Percentiles rank a stretch among this genome's conserved stretches.
Conservation (phyloP, 148 eudicot species). For the Fagopyrum esculentum region DNA sequence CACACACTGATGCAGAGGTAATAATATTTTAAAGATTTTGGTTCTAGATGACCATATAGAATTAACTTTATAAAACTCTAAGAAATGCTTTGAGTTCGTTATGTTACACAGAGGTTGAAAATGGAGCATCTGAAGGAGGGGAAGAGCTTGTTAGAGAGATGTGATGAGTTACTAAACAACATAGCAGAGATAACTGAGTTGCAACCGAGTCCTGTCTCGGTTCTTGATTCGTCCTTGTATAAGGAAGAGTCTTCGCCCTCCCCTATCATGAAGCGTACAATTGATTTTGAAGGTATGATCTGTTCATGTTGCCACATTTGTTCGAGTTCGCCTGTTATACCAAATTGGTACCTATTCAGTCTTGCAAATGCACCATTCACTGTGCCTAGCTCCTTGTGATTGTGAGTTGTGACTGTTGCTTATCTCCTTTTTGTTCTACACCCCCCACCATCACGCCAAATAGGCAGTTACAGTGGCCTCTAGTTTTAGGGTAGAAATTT, state of each 20-base stretch:
- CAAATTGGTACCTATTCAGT: not conserved
- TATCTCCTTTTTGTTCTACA: not conserved
- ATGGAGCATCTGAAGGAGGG: constrained; percentile 60
- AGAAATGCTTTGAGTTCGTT: not conserved
- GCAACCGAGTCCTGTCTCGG: constrained; percentile 94
- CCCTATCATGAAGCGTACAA: constrained; percentile 73
- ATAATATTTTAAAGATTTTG: not conserved
- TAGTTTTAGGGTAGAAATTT: not conserved
- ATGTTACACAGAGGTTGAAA: constrained; percentile 41
- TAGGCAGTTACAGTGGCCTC: not conserved
- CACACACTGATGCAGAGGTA: constrained; percentile 78
- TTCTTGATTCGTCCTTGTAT: constrained; percentile 81
- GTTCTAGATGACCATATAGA: not conserved
- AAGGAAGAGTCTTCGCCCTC: constrained; percentile 78
- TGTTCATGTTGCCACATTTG: not conserved
- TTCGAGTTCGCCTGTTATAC: not conserved
- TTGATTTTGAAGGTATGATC: constrained; percentile 73
- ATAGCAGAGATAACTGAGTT: constrained; percentile 72
- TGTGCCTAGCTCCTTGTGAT: not conserved
- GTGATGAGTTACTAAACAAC: constrained; percentile 65
- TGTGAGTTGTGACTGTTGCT: not conserved
- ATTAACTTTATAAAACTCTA: not conserved
- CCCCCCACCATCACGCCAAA: not conserved
- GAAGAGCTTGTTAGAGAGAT: constrained; percentile 60
- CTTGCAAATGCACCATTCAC: not conserved